These are phyloP conservation scores for Aspergillus sp. DNA, from an alignment of 2,329 filamentous ascomycete genomes.

Conservation along the genomic window DNA sequence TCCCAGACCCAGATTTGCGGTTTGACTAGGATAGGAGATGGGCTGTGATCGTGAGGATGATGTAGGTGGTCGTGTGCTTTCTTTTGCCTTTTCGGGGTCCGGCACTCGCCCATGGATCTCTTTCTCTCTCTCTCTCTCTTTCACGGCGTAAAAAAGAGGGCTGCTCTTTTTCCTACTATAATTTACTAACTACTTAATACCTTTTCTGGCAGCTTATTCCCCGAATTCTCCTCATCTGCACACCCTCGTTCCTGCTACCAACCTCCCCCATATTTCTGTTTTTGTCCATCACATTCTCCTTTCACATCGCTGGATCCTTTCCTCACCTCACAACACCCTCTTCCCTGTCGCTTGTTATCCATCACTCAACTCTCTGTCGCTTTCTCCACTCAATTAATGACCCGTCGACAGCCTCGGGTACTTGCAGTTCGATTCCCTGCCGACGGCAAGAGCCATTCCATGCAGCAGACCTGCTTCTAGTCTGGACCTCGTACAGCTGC, in stretches of 20 bases:
- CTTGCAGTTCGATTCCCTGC: conserved; percentile 20
- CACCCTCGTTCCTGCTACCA: background rate
- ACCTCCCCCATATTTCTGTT: background rate
- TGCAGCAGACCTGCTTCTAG: conserved; percentile 21
- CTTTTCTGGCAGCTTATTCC: background rate
- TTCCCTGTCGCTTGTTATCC: conserved; percentile 9
- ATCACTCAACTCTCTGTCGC: conserved; percentile 10
- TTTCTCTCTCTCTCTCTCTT: background rate
- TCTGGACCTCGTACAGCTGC: conserved; percentile 21
- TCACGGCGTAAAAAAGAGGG: background rate
- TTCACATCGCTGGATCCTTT: background rate
- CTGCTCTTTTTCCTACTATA: background rate
- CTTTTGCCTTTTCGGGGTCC: background rate
- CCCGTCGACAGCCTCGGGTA: conserved; percentile 21
- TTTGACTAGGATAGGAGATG: background rate
- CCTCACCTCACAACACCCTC: conserved; percentile 4
- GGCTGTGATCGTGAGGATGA: background rate
- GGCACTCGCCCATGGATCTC: background rate
- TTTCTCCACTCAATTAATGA: conserved; percentile 22
- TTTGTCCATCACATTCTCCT: background rate
- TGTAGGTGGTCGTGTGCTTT: conserved; percentile 4
- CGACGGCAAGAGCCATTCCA: conserved; percentile 15
- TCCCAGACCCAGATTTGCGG: background rate
- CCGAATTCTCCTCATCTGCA: background rate
- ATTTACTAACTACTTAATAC: background rate